Evolutionary conservation across 805 yeast genomes (phyloP).

Genomic region (Geotrichum ghanense): DNA sequence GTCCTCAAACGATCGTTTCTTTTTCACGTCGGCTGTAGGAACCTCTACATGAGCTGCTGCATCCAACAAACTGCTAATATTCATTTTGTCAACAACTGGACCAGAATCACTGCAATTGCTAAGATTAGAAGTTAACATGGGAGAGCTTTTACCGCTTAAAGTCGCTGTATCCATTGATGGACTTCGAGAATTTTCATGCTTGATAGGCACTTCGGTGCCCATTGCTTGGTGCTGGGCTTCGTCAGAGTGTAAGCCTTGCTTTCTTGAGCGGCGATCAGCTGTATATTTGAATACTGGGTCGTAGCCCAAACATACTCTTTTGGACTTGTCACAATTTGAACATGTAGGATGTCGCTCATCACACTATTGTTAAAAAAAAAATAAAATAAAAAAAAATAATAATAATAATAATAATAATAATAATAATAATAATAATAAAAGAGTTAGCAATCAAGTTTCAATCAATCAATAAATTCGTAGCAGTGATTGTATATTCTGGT

Average conservation of each 20-base stretch:
- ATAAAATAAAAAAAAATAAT: too few relatives aligned
- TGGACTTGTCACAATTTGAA: constrained; percentile 52
- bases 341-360: constrained; percentile 66
- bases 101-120: neutral
- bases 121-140: neutral
- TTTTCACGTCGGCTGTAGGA: neutral
- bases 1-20: neutral
- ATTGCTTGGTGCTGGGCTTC: constrained; percentile 3
- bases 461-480: too few relatives aligned
- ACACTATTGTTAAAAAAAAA: constrained; percentile 27
- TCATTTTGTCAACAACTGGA: constrained; percentile 9
- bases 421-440: too few relatives aligned
- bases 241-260: too few relatives aligned
- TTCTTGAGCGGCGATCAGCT: constrained; percentile 11
- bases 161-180: neutral
- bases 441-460: too few relatives aligned
- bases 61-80: constrained; percentile 16
- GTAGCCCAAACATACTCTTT: constrained; percentile 59
- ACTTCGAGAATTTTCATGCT: neutral
- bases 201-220: too few relatives aligned
- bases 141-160: constrained; percentile 3
- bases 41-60: constrained; percentile 15
- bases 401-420: too few relatives aligned
- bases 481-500: too few relatives aligned
- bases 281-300: constrained; percentile 28